Evolutionary conservation across 805 yeast genomes (phyloP), one percentile per base, ranked within the genome.

Genomic region (Phaffomyces thermotolerans): DNA sequence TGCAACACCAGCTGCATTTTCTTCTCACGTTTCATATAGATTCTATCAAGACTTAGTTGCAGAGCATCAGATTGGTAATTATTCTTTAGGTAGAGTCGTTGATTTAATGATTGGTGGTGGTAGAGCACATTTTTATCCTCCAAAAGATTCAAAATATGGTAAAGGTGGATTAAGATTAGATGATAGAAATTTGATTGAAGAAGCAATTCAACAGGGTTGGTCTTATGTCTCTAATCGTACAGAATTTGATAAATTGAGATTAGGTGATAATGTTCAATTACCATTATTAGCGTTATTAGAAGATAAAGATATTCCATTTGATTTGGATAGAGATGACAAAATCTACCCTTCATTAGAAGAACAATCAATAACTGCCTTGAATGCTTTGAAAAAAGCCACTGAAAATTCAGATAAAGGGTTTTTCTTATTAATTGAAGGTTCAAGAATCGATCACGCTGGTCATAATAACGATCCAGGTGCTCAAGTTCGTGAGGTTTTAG

Each of bases 391-490:
- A 3, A 67, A 75, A 44, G 90, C 90, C 20, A 75, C 95, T 1
- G 65, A 73, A 50, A 73, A 86, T 52, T 75, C 85, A 3, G 93
- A 87, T 17, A 65, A 83, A 51, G 97, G 97, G 0, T 89, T 90
- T 63, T 89, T 90, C 67, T 63, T 90, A 46, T 61, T 90, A 62
- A 78, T 90, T 42, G 96, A 90, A 68, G 96, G 96, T 17, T 85
- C 95, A 6, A 75, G 96, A 62, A 89, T 90, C 56, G 97, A 90
- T 65, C 96, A 89, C 59, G 96, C 95, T 6, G 96, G 96, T 36
- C 97, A 90, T 65, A 81, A 76, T 54, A 89, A 90, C 58, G 97
- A 90, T 61, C 91, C 97, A 10, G 91, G 91, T 7, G 95, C 96
- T 8, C 96, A 89, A 66, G 95, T 86, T 6, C 74, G 89, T 57